phyloP scores from a whole-genome alignment of 345 rosid genomes.

The Psidium guajava region DNA sequence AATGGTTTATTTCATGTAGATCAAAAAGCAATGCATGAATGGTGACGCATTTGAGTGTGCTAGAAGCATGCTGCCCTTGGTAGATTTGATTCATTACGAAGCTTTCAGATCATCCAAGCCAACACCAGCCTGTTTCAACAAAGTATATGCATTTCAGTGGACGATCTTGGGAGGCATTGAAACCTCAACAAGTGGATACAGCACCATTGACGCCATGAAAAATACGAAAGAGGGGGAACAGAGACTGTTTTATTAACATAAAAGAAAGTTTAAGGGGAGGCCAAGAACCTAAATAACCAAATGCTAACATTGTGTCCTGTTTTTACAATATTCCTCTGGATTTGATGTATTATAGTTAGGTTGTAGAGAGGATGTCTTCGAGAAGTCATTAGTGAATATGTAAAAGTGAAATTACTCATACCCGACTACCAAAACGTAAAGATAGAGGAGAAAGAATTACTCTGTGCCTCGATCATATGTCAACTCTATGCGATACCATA shows the following conservation, averaged over 20 bases:
- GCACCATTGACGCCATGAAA: neutral
- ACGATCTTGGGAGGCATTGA: neutral
- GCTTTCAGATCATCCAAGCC: constrained; percentile 91
- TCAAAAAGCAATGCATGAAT: neutral
- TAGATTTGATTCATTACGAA: constrained; percentile 20
- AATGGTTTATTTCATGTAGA: neutral
- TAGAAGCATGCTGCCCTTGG: neutral
- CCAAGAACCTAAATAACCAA: neutral
- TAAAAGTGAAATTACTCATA: neutral
- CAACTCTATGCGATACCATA: neutral
- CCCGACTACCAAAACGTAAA: neutral
- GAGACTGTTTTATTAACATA: neutral
- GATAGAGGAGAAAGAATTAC: neutral
- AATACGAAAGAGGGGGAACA: neutral
- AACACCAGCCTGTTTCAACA: constrained; percentile 54
- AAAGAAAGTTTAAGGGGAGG: neutral
- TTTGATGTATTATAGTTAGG: neutral
- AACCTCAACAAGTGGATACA: neutral
- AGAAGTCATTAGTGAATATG: neutral
- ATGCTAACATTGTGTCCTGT: neutral
- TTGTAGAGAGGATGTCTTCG: neutral
- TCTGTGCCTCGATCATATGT: neutral
- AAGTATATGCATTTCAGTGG: neutral
- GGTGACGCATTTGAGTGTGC: neutral
- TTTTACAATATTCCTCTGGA: neutral